Evolutionary conservation across 345 rosid genomes (phyloP).

Genomic region (Punica granatum): DNA sequence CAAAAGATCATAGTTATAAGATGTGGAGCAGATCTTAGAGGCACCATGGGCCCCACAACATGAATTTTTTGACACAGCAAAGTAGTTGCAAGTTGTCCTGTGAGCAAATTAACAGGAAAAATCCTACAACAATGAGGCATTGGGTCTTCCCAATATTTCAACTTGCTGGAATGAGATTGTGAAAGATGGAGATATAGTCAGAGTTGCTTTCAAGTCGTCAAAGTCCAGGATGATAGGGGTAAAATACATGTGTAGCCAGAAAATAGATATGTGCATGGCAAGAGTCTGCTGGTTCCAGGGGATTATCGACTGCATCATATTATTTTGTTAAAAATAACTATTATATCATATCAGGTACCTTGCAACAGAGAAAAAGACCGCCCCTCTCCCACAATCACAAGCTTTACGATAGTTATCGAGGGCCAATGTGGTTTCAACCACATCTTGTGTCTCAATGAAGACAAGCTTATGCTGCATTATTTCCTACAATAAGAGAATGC

Average conservation of each 20-base stretch:
- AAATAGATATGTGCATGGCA: neutral
- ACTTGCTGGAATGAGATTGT: neutral
- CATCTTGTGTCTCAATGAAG: conserved; percentile 96
- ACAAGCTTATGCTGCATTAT: conserved; percentile 97
- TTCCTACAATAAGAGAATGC: conserved; percentile 39
- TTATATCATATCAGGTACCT: conserved; percentile 38
- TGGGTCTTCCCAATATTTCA: neutral
- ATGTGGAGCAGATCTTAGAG: neutral
- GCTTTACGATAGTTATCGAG: conserved; percentile 93
- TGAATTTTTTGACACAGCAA: neutral
- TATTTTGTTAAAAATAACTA: neutral
- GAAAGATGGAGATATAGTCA: neutral
- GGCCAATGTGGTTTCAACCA: conserved; percentile 95
- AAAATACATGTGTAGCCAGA: neutral
- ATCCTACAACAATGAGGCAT: neutral
- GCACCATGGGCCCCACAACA: neutral
- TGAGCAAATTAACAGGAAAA: neutral
- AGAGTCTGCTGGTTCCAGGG: neutral
- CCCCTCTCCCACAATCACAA: conserved; percentile 98
- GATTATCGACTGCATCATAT: neutral
- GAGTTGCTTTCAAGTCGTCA: neutral
- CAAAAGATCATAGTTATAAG: neutral
- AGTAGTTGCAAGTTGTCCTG: neutral
- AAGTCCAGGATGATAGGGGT: neutral
- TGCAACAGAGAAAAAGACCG: conserved; percentile 96